Conservation (phyloP, 495 filamentous ascomycete species). For the Penicillium roqueforti region DNA sequence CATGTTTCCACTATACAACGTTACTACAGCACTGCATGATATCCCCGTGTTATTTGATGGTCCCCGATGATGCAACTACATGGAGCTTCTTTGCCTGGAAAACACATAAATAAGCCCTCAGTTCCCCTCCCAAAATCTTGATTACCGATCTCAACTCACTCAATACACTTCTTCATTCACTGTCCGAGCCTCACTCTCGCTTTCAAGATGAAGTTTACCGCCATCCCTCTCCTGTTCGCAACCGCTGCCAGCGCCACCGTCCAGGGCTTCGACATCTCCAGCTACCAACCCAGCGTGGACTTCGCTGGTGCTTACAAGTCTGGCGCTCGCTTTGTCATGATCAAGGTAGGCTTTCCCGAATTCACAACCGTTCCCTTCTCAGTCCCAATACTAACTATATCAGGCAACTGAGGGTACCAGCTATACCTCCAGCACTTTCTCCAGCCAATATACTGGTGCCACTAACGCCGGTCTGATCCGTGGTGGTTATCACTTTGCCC, state of each 20-base stretch:
- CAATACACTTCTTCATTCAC: neutral
- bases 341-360: conserved; percentile 47
- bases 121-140: neutral
- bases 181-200: neutral
- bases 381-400: neutral
- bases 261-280: conserved; percentile 63
- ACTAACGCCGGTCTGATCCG: conserved; percentile 54
- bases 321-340: conserved; percentile 64
- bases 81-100: neutral
- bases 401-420: conserved; percentile 59
- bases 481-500: conserved; percentile 63
- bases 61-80: conserved; percentile 23
- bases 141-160: neutral
- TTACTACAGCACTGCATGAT: conserved; percentile 1
- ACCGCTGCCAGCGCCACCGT: conserved; percentile 33
- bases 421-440: conserved; percentile 51
- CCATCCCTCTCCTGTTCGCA: conserved; percentile 10
- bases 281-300: conserved; percentile 56
- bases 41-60: conserved; percentile 11
- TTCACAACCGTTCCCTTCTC: neutral
- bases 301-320: conserved; percentile 50
- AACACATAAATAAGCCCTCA: conserved; percentile 6
- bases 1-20: conserved; percentile 8
- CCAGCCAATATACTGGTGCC: conserved; percentile 51
- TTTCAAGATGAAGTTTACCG: conserved; percentile 15